These are phyloP conservation scores for Wickerhamiella spandovensis DNA, from an alignment of 805 yeast genomes.

Conservation along the genomic window DNA sequence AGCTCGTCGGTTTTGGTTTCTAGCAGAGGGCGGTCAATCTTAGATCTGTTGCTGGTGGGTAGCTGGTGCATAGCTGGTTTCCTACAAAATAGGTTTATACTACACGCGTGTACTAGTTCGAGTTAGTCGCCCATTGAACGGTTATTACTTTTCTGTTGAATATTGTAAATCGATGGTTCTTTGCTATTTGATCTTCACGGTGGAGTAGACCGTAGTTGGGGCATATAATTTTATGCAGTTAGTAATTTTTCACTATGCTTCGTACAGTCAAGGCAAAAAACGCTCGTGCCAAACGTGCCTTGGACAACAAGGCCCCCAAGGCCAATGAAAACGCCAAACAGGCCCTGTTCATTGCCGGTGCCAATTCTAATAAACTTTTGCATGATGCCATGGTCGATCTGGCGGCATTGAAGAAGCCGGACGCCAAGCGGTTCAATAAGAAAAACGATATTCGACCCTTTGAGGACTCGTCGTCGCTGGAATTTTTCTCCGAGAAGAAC, in stretches of 20 bases:
- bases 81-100: too few species aligned
- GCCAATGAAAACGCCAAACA: constrained; percentile 77
- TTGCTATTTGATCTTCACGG: too few species aligned
- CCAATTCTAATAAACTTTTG: constrained; percentile 59
- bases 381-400: constrained; percentile 86
- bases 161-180: too few species aligned
- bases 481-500: constrained; percentile 90
- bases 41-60: too few species aligned
- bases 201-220: too few species aligned
- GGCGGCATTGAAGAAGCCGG: constrained; percentile 83
- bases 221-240: not conserved
- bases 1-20: too few species aligned
- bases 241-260: constrained; percentile 13
- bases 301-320: constrained; percentile 80
- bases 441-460: constrained; percentile 87
- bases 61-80: too few species aligned
- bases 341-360: constrained; percentile 86
- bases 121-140: too few species aligned
- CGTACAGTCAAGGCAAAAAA: constrained; percentile 70
- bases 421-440: constrained; percentile 70
- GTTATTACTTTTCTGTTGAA: too few species aligned
- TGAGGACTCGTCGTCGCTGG: constrained; percentile 74
- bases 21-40: too few species aligned
- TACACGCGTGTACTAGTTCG: too few species aligned
- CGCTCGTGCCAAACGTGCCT: constrained; percentile 89